Base-by-base conservation (phyloP, 306 rosid genomes). In the Dalbergia cochinchinensis region DNA sequence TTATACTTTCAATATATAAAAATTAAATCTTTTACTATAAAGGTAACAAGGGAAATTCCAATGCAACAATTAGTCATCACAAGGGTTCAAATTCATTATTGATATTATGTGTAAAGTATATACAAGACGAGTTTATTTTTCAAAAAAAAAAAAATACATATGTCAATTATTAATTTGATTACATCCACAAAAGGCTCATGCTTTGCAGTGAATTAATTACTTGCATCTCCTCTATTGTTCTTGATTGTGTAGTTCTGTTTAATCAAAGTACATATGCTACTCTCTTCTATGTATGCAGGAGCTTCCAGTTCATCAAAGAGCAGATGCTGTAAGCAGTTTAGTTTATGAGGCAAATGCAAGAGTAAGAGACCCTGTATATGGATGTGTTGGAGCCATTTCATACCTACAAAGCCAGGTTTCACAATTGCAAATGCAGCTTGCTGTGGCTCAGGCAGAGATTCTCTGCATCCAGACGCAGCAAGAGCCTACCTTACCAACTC, bases 331-430 rank as follows among this genome's bases (percentile, higher is more conserved):
- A 58, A 85, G 86, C 77, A 90, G 97, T 82, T 82, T 92, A 78
- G 95, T 92, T 11, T 92, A 83, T 6, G 97, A 92, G 72, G 97
- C 95, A 75, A 92, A 86, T 54, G 97, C 97, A 51, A 89, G 97
- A 85, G 83, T 89, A 18, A 78, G 91, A 75, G 97, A 92, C 84
- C 97, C 97, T 1, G 92, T 92, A 2, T 92, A 92, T 20, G 97
- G 97, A 18, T 92, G 95, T 67, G 95, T 89, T 16, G 97, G 97
- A 79, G 91, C 95, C 10, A 92, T 92, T 62, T 86, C 95, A n/a
- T 88, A 71, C 79, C 88, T 92, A 9, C 95, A 92, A 83, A 89
- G 12, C 70, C 97, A 90, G 68, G 91, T 92, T 22, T 85, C 95
- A 13, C 90, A 90, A 61, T 79, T 92, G 42, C 87, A 90, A 90